These are phyloP conservation scores for Punctularia strigosozonata DNA, from an alignment of 768 basidiomycete genomes.

Conservation along the genomic window DNA sequence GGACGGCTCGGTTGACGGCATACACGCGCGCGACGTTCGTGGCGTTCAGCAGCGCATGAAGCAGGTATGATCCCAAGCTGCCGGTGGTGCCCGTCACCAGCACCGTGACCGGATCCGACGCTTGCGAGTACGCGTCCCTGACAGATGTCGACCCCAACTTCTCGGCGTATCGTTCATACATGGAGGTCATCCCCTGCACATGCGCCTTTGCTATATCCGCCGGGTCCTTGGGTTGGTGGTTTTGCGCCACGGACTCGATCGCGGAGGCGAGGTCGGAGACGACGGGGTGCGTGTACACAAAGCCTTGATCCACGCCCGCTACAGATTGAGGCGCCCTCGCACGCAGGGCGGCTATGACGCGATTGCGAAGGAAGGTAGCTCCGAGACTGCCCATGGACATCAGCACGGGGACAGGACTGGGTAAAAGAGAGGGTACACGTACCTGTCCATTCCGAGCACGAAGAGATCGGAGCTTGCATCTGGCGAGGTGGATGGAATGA, in stretches of 20 bases:
- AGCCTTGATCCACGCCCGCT: not conserved
- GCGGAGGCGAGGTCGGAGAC: not conserved
- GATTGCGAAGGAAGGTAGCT: not conserved
- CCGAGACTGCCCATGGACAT: not conserved
- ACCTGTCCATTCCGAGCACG: not conserved
- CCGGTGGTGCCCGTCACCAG: conserved; percentile 24
- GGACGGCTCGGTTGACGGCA: conserved; percentile 11
- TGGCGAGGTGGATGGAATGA: no score
- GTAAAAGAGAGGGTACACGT: no score
- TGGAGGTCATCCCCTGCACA: no score
- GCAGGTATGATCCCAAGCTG: conserved; percentile 15
- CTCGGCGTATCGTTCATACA: no score
- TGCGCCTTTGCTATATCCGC: no score
- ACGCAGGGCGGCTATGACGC: not conserved
- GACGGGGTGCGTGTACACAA: not conserved
- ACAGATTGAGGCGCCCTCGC: not conserved
- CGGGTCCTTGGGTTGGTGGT: no score
- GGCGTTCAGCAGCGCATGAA: conserved; percentile 11
- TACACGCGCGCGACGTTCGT: conserved; percentile 12
- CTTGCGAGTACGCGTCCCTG: no score
- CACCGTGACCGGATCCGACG: no score
- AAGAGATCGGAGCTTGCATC: not conserved
- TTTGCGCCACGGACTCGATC: not conserved
- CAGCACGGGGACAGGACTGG: not conserved
- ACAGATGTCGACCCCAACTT: no score